Evolutionary conservation across 768 basidiomycete genomes (phyloP), one percentile per base, ranked within the genome.

Genomic region (Termitomyces sp.): DNA sequence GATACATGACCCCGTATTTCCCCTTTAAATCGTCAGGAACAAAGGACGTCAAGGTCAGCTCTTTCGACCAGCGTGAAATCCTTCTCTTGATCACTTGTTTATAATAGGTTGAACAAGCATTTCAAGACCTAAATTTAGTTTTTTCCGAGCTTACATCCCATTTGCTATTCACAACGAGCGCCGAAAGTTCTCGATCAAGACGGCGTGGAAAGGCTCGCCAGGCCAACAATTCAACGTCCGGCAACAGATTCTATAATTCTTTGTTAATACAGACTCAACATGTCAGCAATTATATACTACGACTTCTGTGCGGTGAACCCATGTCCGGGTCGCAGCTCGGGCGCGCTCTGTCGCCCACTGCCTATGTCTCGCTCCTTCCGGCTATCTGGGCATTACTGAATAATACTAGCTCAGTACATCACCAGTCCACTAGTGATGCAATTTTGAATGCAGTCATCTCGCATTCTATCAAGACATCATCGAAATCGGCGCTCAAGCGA

Each of bases 1-100:
- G 79, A 12, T 86, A 93, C 67, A 88, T 96, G 81, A 71, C 84
- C 5, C 78, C 87, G 3, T 93, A 94, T 71, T 97, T 98, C 69
- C 95, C 95, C 1, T 94, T 93, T 71, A 70, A 67, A 44, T 71
- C 74, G 6, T 70, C 76, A 61, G 72, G 76, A 4, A 62, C 71
- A 58, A 77, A 80, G 48, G 87, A 90, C 67, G 77, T 81, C 62
- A 87, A 87, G 79, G 90, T 83, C 51, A 61, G 59, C 47, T 16
- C 58, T 23, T 52, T 28, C 12, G 5, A 9, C n/a, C 49, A 8
- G 30, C 18, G 13, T 23, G 13, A 16, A 12, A 43, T 32, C 28
- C 38, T 61, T 35, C 2, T 9, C 16, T 23, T 35, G 32, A 49
- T 51, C 55, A 64, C 38, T 59, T 55, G 63, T 40, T 63, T 43